These are phyloP conservation scores for Colletotrichum eremochloae DNA, from an alignment of 2,329 filamentous ascomycete genomes.

Conservation along the genomic window DNA sequence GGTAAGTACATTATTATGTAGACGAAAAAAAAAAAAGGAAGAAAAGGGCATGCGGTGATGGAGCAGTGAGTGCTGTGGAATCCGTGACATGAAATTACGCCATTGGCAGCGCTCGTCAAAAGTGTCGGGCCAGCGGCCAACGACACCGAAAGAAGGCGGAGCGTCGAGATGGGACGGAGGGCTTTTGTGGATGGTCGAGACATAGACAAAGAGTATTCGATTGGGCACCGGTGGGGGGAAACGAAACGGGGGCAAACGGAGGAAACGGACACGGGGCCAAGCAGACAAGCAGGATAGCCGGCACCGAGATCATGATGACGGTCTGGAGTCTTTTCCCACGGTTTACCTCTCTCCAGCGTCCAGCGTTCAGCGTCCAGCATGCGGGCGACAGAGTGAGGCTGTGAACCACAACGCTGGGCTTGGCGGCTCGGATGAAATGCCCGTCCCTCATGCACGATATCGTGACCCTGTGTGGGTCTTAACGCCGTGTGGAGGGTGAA, in stretches of 20 bases:
- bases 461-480: slow-evolving; percentile 1
- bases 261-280: slow-evolving; percentile 26
- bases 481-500: not conserved
- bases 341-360: not conserved
- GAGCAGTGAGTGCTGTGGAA: slow-evolving; percentile 8
- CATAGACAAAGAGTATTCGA: not conserved
- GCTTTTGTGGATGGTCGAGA: slow-evolving; percentile 9
- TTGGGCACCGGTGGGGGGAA: slow-evolving; percentile 6
- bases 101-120: slow-evolving; percentile 24
- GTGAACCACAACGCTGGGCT: not conserved
- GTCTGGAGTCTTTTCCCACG: not conserved
- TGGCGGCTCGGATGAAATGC: slow-evolving; percentile 2
- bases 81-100: slow-evolving; percentile 35
- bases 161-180: slow-evolving; percentile 26
- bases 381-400: slow-evolving; percentile 15
- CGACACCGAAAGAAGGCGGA: slow-evolving; percentile 4
- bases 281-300: slow-evolving; percentile 20
- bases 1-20: no score
- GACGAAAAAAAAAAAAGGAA: not conserved
- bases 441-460: slow-evolving; percentile 3
- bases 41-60: not conserved
- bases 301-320: slow-evolving; percentile 24
- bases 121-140: slow-evolving; percentile 21
- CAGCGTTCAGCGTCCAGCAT: not conserved
- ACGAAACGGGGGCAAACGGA: slow-evolving; percentile 12